Conservation (phyloP, 441 rosid species). For the Breynia disticha region DNA sequence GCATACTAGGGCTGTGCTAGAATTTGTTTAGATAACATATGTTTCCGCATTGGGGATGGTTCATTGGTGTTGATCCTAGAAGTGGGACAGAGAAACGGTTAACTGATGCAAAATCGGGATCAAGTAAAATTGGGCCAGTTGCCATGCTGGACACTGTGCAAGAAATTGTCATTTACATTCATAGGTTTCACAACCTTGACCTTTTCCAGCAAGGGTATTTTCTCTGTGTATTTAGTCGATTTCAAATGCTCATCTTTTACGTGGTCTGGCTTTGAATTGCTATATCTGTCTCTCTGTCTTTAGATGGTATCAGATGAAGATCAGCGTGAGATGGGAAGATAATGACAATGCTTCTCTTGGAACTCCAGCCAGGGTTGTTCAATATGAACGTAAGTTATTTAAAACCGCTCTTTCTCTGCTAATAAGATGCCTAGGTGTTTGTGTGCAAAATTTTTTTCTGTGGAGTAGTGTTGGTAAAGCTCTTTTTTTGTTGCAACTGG, state of each 20-base stretch:
- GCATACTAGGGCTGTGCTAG: constrained; percentile 24
- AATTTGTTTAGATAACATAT: constrained; percentile 28
- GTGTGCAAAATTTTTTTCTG: background rate
- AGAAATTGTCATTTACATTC: constrained; percentile 71
- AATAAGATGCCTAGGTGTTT: no score
- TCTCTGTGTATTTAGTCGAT: background rate
- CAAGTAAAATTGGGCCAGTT: constrained; percentile 34
- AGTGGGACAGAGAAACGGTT: constrained; percentile 28
- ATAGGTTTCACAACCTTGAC: constrained; percentile 73
- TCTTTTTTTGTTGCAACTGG: no score
- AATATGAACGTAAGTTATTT: constrained; percentile 63
- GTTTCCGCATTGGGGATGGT: constrained; percentile 39
- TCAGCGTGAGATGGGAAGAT: constrained; percentile 75
- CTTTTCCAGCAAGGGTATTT: constrained; percentile 90
- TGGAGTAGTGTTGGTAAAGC: no score
- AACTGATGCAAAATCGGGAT: constrained; percentile 35
- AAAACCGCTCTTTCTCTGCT: background rate
- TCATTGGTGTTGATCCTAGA: constrained; percentile 34
- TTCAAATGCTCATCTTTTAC: background rate
- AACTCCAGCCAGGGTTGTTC: constrained; percentile 78
- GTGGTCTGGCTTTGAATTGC: background rate
- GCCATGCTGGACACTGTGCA: constrained; percentile 60
- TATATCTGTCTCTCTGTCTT: background rate
- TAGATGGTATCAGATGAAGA: constrained; percentile 85
- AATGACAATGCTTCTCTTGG: constrained; percentile 30